These are phyloP conservation scores for Agrocybe pediades DNA, from an alignment of 768 basidiomycete species.

Conservation along the genomic window DNA sequence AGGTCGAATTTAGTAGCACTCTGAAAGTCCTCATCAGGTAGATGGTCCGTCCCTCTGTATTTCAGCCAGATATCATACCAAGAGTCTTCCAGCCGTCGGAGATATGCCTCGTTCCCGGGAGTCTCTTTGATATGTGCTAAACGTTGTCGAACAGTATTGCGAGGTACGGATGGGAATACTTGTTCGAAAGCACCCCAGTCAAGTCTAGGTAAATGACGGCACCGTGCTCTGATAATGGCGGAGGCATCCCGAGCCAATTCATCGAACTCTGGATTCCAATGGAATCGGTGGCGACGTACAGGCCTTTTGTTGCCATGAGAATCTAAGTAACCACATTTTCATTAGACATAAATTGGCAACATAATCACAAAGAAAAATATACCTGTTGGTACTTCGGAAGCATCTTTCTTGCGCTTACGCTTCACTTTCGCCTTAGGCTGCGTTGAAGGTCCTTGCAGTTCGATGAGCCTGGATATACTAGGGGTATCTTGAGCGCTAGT, in stretches of 20 bases:
- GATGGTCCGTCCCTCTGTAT: constrained; percentile 61
- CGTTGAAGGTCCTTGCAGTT: constrained; percentile 28
- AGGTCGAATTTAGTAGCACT: constrained; percentile 79
- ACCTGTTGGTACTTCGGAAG: constrained; percentile 30
- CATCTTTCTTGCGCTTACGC: constrained; percentile 22
- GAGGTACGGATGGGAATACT: constrained; percentile 77
- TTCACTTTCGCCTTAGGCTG: constrained; percentile 18
- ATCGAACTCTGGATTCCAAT: constrained; percentile 86
- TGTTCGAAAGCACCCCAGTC: constrained; percentile 77
- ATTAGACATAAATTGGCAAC: neutral
- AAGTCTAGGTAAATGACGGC: constrained; percentile 57
- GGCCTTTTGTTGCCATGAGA: constrained; percentile 44
- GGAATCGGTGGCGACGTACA: constrained; percentile 65
- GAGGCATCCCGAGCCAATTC: constrained; percentile 87
- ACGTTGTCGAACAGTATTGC: constrained; percentile 72
- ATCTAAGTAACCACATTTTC: constrained; percentile 1
- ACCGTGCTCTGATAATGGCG: constrained; percentile 80
- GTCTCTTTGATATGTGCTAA: constrained; percentile 59
- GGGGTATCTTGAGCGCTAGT: constrained; percentile 17
- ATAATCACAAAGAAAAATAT: neutral
- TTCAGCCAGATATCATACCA: constrained; percentile 82
- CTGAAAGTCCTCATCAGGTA: constrained; percentile 71
- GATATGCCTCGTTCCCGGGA: constrained; percentile 72
- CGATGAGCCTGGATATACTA: constrained; percentile 27
- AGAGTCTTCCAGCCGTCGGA: constrained; percentile 75